phyloP scores from a whole-genome alignment of 257 asterid genomes.

The Solanum dulcamara region DNA sequence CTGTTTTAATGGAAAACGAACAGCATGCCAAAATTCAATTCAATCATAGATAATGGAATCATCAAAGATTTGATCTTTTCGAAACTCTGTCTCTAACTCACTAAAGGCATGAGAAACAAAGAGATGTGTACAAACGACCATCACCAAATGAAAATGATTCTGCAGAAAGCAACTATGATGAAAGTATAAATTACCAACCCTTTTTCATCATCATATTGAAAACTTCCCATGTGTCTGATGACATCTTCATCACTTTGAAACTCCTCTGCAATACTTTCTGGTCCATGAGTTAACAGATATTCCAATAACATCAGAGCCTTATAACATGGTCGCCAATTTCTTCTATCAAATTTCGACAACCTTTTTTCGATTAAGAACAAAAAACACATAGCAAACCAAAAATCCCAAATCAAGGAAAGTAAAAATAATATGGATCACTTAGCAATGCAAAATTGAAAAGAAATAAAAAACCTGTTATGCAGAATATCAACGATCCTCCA shows the following conservation, averaged over 20 bases:
- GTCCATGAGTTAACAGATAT: slow-evolving; percentile 75
- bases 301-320: slow-evolving; percentile 51
- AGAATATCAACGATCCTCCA: slow-evolving; percentile 62
- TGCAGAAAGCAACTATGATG: no score
- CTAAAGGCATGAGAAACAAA: not conserved
- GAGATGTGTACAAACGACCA: no score
- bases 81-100: not conserved
- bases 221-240: slow-evolving; percentile 40
- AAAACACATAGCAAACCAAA: not conserved
- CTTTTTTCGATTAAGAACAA: slow-evolving; percentile 14
- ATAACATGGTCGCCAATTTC: slow-evolving; percentile 59
- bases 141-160: no score
- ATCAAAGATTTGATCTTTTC: not conserved
- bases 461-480: slow-evolving; percentile 38
- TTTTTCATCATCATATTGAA: slow-evolving; percentile 45
- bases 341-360: slow-evolving; percentile 41
- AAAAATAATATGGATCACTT: slow-evolving; percentile 6
- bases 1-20: slow-evolving; percentile 10
- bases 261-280: slow-evolving; percentile 65
- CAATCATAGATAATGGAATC: not conserved
- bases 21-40: not conserved
- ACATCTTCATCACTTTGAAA: slow-evolving; percentile 43
- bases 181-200: slow-evolving; percentile 27
- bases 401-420: not conserved
- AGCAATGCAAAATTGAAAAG: not conserved